Percentiles rank a stretch among this genome's conserved stretches.
phyloP scores from a whole-genome alignment of 2,329 filamentous ascomycete species.

The Cordyceps pruinosa region DNA sequence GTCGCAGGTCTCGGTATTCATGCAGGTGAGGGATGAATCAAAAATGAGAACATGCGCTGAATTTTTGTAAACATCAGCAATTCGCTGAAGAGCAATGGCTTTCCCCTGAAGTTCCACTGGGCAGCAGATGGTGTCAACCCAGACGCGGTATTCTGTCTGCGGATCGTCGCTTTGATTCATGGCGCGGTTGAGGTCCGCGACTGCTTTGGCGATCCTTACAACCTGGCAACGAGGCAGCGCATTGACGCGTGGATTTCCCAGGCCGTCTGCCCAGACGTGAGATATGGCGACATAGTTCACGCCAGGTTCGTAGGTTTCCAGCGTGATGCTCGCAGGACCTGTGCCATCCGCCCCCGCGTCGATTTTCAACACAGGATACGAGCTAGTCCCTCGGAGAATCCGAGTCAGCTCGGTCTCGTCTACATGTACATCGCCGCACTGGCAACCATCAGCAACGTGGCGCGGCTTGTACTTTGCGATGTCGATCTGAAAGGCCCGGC shows the following conservation, averaged over 20 bases:
- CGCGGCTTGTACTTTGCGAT: conserved; percentile 20
- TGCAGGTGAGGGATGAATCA: conserved; percentile 24
- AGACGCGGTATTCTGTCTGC: conserved; percentile 19
- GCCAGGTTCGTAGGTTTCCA: conserved; percentile 20
- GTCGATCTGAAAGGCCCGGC: conserved; percentile 26
- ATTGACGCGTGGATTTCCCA: conserved; percentile 26
- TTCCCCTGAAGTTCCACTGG: conserved; percentile 21
- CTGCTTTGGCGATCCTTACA: conserved; percentile 19
- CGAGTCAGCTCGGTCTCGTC: conserved; percentile 15
- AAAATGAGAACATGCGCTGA: conserved; percentile 27
- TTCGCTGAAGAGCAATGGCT: conserved; percentile 25
- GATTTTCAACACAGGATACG: conserved; percentile 18
- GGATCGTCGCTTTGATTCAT: not conserved
- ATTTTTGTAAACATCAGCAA: conserved; percentile 27
- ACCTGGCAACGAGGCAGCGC: conserved; percentile 27
- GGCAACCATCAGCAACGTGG: conserved; percentile 19
- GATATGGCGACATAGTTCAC: conserved; percentile 28
- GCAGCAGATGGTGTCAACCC: conserved; percentile 31
- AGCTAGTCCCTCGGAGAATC: conserved; percentile 15
- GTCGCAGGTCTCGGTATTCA: conserved; percentile 12
- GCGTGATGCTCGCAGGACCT: not conserved
- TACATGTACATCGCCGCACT: conserved; percentile 18
- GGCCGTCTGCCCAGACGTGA: conserved; percentile 31
- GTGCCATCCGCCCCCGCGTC: not conserved
- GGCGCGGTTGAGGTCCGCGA: conserved; percentile 16